Base-by-base conservation (phyloP, 129 eudicot genomes). In the Pulicaria dysenterica region DNA sequence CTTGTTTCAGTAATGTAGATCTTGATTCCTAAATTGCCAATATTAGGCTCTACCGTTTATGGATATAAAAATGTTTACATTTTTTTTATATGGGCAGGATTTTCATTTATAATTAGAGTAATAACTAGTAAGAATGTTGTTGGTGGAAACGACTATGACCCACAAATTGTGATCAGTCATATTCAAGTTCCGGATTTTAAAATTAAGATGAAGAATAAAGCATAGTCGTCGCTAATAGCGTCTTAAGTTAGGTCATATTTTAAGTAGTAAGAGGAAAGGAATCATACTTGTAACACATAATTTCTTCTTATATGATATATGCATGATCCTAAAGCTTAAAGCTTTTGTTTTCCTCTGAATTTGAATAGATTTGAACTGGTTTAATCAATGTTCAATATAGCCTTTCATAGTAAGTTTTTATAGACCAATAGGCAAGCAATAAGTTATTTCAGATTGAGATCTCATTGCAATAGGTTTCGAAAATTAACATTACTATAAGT, bases 121-220 rank as follows among this genome's bases (percentile, higher is more conserved):
- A 53, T 16, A 67, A 44, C 57, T 43, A 56, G 66, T 55, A 53
- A 4, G 19, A 24, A 24, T 24, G 60, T n/a, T 73, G 61, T 73
- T 8, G 62, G 71, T 74, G 39, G 65, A 74, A 53, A 65, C 3
- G 42, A 40, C 49, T 3, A 62, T 73, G 78, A 62, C 78, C 78
- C 78, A 62, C 78, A 73, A 45, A 62, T n/a, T n/a, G n/a, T n/a
- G n/a, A n/a, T n/a, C n/a, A n/a, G n/a, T n/a, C n/a, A n/a, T n/a
- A n/a, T n/a, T n/a, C n/a, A n/a, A n/a, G n/a, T n/a, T n/a, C n/a
- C n/a, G n/a, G n/a, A 24, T 24, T 24, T 24, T 24, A 24, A 24
- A 24, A 24, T 24, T 24, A 24, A 24, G 31, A 24, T 24, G 31
- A 24, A 24, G 31, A 24, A 2, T 1, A 24, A 24, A 24, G 1